A percentile compares a stretch with the other conserved stretches of the same genome.
These are phyloP conservation scores for Poa pratensis DNA, from an alignment of 176 grass and related monocot genomes.

Conservation along the genomic window DNA sequence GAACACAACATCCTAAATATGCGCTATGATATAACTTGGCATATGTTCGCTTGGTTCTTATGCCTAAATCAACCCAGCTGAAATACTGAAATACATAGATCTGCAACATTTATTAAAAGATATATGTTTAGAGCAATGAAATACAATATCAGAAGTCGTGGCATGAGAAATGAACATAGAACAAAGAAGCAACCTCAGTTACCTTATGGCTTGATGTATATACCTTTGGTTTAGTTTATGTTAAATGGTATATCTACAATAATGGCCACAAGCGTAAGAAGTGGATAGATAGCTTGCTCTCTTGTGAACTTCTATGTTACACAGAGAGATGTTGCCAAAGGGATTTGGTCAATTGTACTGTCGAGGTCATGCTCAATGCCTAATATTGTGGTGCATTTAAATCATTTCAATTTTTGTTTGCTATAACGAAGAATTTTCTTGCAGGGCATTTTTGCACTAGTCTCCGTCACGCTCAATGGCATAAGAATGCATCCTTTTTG, in stretches of 20 bases:
- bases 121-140: background rate
- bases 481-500: slow-evolving; percentile 61
- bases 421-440: slow-evolving; percentile 26
- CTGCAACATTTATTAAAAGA: background rate
- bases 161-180: background rate
- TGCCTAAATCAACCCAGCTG: background rate
- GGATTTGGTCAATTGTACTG: background rate
- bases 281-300: background rate
- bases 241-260: slow-evolving; percentile 25
- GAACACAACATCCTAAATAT: background rate
- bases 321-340: background rate
- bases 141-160: background rate
- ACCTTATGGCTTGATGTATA: background rate
- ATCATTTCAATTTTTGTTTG: slow-evolving; percentile 11
- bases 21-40: background rate
- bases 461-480: slow-evolving; percentile 57
- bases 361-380: background rate
- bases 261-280: background rate
- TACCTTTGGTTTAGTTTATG: slow-evolving; percentile 20
- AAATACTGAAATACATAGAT: slow-evolving; percentile 22
- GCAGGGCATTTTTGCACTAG: slow-evolving; percentile 63
- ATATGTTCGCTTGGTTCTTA: background rate
- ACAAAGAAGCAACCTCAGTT: background rate
- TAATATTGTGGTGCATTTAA: background rate
- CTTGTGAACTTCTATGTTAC: background rate